Conservation (phyloP, 2,329 filamentous ascomycete species). For the Trichophyton schoenleinii region DNA sequence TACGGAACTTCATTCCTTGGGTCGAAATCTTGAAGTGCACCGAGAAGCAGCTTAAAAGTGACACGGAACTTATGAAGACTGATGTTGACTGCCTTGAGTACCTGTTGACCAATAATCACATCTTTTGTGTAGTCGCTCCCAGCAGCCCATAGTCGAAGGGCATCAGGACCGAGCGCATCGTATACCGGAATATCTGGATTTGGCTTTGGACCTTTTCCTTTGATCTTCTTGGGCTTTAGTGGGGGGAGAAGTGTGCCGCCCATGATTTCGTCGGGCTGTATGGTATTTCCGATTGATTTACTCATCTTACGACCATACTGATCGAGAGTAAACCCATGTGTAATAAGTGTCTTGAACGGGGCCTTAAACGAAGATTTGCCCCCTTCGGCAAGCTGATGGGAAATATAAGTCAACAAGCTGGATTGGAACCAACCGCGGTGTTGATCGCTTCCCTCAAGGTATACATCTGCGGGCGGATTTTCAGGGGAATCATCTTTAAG, state of each 20-base stretch:
- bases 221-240: constrained; percentile 50
- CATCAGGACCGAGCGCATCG: constrained; percentile 72
- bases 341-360: constrained; percentile 82
- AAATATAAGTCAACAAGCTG: constrained; percentile 74
- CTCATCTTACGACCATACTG: constrained; percentile 94
- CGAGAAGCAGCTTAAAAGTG: constrained; percentile 81
- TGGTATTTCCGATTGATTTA: constrained; percentile 84
- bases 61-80: constrained; percentile 75
- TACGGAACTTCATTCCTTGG: constrained; percentile 26
- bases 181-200: constrained; percentile 33
- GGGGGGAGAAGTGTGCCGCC: constrained; percentile 65
- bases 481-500: constrained; percentile 26
- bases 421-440: constrained; percentile 99
- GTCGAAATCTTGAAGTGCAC: constrained; percentile 51
- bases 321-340: constrained; percentile 90
- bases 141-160: constrained; percentile 79
- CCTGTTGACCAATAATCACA: constrained; percentile 64
- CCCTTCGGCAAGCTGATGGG: constrained; percentile 36
- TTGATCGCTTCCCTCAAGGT: constrained; percentile 88
- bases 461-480: constrained; percentile 56
- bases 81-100: constrained; percentile 64
- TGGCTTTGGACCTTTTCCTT: constrained; percentile 36
- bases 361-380: constrained; percentile 34
- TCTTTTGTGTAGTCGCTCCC: constrained; percentile 86
- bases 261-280: constrained; percentile 72